Percentiles rank a stretch among this genome's conserved stretches.
phyloP scores from a whole-genome alignment of 148 eudicot genomes.

The Rhododendron mucronatum region DNA sequence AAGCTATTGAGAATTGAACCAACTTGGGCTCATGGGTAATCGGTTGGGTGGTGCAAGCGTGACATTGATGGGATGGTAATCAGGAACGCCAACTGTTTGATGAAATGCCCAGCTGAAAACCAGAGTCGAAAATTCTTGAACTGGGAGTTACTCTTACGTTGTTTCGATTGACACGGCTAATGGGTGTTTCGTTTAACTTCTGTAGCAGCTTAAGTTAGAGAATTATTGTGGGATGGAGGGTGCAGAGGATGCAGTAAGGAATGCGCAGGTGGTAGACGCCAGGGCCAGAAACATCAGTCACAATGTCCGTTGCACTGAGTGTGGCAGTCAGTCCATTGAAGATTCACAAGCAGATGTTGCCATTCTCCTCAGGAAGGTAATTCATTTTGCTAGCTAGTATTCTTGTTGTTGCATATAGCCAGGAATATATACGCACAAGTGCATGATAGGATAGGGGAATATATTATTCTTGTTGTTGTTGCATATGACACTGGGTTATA shows the following conservation, averaged over 20 bases:
- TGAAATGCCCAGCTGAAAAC: neutral
- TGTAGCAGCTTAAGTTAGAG: neutral
- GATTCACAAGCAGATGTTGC: constrained; percentile 97
- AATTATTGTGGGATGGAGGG: constrained; percentile 32
- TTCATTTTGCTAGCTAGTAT: neutral
- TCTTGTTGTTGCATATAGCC: neutral
- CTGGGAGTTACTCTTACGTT: neutral
- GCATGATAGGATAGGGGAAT: neutral
- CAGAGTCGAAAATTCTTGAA: neutral
- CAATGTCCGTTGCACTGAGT: constrained; percentile 88
- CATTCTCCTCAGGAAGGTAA: constrained; percentile 82
- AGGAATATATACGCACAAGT: neutral
- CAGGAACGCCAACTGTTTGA: neutral
- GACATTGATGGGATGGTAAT: too few species aligned
- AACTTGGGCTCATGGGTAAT: neutral
- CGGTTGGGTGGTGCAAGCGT: too few species aligned
- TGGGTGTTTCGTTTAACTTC: neutral
- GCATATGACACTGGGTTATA: neutral
- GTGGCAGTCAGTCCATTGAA: constrained; percentile 98
- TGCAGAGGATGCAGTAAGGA: constrained; percentile 51
- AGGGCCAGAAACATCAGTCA: constrained; percentile 90
- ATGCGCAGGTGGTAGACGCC: constrained; percentile 65
- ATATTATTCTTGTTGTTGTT: too few species aligned
- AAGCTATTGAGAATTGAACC: neutral
- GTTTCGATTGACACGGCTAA: neutral